Percentiles rank a stretch among this genome's conserved stretches.
Evolutionary conservation across 2,329 filamentous ascomycete genomes (phyloP).

Genomic region (Aspergillus ruber): DNA sequence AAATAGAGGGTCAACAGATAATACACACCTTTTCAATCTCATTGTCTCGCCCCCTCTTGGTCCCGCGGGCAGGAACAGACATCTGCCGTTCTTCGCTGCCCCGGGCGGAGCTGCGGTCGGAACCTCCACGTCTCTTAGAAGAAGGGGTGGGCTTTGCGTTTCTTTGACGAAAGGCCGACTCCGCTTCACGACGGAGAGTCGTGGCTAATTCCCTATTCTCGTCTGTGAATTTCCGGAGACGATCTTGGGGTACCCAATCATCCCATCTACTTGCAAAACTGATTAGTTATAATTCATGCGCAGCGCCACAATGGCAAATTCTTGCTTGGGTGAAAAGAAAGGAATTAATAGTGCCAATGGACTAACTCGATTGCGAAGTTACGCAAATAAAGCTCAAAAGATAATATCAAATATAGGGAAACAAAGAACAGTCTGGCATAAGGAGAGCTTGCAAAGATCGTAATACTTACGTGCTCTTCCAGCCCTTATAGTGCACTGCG

Average conservation of each 20-base stretch:
- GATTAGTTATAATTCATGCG: not conserved
- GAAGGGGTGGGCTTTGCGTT: conserved; percentile 22
- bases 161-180: conserved; percentile 28
- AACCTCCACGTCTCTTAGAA: conserved; percentile 35
- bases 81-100: conserved; percentile 42
- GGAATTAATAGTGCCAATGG: not conserved
- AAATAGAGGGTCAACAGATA: conserved; percentile 1
- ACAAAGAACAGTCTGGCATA: not conserved
- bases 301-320: not conserved
- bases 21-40: conserved; percentile 43
- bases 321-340: not conserved
- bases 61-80: conserved; percentile 38
- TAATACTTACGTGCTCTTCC: conserved; percentile 81
- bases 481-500: conserved; percentile 97
- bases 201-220: conserved; percentile 86
- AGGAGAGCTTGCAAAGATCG: conserved; percentile 6
- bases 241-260: conserved; percentile 93
- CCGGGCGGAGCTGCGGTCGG: conserved; percentile 37
- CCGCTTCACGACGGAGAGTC: conserved; percentile 39
- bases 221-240: conserved; percentile 86
- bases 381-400: not conserved
- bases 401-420: not conserved
- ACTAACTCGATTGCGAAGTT: not conserved
- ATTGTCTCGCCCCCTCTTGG: conserved; percentile 40
- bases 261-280: conserved; percentile 62